These are phyloP conservation scores for Aspergillus neotritici DNA, from an alignment of 2,329 filamentous ascomycete species.

Conservation along the genomic window DNA sequence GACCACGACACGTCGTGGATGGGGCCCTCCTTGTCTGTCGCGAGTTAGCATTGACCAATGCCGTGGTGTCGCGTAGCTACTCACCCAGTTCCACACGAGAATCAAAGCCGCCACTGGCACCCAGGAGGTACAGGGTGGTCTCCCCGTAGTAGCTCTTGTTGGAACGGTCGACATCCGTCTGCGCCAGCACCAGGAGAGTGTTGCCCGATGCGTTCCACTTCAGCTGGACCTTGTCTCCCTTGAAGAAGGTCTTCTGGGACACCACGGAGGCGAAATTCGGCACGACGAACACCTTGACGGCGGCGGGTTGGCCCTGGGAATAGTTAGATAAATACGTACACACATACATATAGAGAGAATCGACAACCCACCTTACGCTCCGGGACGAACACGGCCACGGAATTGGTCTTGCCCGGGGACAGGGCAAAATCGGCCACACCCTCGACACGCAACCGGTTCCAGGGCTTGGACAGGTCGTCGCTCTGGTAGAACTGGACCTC, in stretches of 20 bases:
- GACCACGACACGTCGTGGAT: slow-evolving; percentile 99
- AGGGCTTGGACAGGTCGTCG: slow-evolving; percentile 74
- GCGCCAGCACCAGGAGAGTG: slow-evolving; percentile 85
- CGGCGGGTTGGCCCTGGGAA: slow-evolving; percentile 75
- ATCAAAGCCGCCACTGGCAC: slow-evolving; percentile 85
- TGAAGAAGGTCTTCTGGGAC: slow-evolving; percentile 98
- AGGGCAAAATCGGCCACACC: slow-evolving; percentile 85
- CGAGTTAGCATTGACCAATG: slow-evolving; percentile 9
- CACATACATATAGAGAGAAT: not conserved
- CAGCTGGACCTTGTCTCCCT: slow-evolving; percentile 96
- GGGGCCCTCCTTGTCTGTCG: slow-evolving; percentile 83
- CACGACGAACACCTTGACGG: slow-evolving; percentile 90
- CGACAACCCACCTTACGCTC: slow-evolving; percentile 71
- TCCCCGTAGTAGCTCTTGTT: slow-evolving; percentile 99
- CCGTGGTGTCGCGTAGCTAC: slow-evolving; percentile 9
- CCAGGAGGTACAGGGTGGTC: slow-evolving; percentile 92
- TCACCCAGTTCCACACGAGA: slow-evolving; percentile 73
- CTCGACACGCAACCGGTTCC: slow-evolving; percentile 93
- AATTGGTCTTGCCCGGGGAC: slow-evolving; percentile 81
- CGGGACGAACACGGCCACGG: slow-evolving; percentile 89
- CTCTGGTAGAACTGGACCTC: slow-evolving; percentile 97
- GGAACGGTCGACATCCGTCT: slow-evolving; percentile 96
- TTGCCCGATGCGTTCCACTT: slow-evolving; percentile 96
- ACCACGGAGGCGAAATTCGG: slow-evolving; percentile 76
- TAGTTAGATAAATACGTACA: not conserved